Base-by-base conservation (phyloP, 2,329 filamentous ascomycete species). In the Fusarium caatingaense region DNA sequence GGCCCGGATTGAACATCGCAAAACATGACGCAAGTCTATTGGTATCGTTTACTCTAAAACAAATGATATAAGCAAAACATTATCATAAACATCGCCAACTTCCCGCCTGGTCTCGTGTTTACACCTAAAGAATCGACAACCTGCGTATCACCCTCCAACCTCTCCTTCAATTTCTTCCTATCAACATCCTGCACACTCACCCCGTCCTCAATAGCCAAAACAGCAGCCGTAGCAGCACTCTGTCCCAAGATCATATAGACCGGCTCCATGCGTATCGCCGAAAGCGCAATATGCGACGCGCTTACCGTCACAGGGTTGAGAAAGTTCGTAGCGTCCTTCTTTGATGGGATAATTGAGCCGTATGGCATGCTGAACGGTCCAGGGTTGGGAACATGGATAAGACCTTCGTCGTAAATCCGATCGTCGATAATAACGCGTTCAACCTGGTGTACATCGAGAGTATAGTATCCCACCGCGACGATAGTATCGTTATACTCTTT, bases 211-310 rank as follows among this genome's bases (percentile, higher is more conserved):
- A 71, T 60, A 1, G 68, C 67, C 13, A 71, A 18, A 6, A 71
- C 55, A 25, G 68, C 68, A 5, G 68, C 68, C 3, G 67, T 57
- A 0, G 40, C 68, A 0, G 68, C 63, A 16, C 68, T 71, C n/a
- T 71, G 67, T 5, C 68, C 68, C 46, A 71, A 20, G 12, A 68
- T 46, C 68, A 71, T 71, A 3, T 71, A 71, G 2, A 64, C 56
- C 0, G 67, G 68, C 42, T 71, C 68, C 68, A 71, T 71, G 3
- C 68, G 67, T 13, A 71, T 60, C 0, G 68, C 63, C 0, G 67
- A 71, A 1, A 60, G 42, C 3, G 67, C 68, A 13, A 71, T 53
- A 8, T 71, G 68, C 2, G 63, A 58, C 2, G 63, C 57, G 18
- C 67, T 69, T 15, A 69, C 37, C 2, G 67, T 69, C 1, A 69